A percentile compares a stretch with the other conserved stretches of the same genome.
Conservation (phyloP, 1,139 yeast genomes). For the Sugiyamaella xylanicola region DNA sequence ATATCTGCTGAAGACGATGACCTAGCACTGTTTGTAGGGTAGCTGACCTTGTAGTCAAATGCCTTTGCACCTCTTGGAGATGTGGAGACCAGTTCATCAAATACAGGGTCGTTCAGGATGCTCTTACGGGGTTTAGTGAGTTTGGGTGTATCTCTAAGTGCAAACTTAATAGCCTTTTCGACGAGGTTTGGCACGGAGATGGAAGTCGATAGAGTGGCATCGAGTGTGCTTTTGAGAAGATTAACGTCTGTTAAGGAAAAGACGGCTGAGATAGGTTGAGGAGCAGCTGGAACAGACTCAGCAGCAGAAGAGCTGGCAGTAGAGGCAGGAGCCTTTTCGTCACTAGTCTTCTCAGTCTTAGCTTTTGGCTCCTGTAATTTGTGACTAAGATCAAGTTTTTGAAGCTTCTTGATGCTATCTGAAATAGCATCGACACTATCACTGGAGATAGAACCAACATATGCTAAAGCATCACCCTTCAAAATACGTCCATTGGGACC, state of each 20-base stretch:
- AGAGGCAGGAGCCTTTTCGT: conserved; percentile 24
- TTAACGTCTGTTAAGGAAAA: conserved; percentile 31
- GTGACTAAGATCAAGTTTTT: conserved; percentile 75
- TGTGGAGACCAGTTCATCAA: conserved; percentile 63
- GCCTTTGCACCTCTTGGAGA: conserved; percentile 46
- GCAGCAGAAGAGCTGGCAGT: conserved; percentile 19
- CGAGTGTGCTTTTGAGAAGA: conserved; percentile 36
- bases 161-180: conserved; percentile 45
- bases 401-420: conserved; percentile 56
- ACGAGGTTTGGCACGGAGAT: conserved; percentile 41
- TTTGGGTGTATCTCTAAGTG: conserved; percentile 46
- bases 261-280: conserved; percentile 27
- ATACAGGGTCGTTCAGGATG: conserved; percentile 61
- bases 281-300: conserved; percentile 22
- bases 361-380: conserved; percentile 31
- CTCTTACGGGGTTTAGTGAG: conserved; percentile 47
- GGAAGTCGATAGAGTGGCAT: conserved; percentile 38
- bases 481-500: conserved; percentile 88
- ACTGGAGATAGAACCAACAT: conserved; percentile 67
- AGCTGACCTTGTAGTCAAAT: conserved; percentile 59
- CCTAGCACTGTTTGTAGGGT: conserved; percentile 36
- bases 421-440: conserved; percentile 58
- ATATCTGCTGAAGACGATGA: conserved; percentile 44
- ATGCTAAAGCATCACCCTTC: conserved; percentile 89
- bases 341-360: conserved; percentile 10